Evolutionary conservation across 2,329 filamentous ascomycete species (phyloP).

Genomic region (Fusarium sp.): DNA sequence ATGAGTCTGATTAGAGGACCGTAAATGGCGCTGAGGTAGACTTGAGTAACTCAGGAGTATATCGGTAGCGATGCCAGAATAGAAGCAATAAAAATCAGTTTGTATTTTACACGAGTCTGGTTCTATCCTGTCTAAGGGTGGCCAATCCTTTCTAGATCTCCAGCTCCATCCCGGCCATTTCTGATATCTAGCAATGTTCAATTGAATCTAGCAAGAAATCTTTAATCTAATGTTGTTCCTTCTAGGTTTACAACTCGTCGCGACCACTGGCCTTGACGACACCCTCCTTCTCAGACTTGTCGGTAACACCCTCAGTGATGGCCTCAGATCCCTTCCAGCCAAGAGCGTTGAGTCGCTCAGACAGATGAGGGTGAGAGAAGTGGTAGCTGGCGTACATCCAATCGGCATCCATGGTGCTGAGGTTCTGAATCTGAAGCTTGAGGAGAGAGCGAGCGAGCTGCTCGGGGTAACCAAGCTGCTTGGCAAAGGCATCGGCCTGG

Average conservation of each 20-base stretch:
- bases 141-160: slow-evolving; percentile 20
- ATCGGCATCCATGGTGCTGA: slow-evolving; percentile 98
- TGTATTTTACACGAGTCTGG: slow-evolving; percentile 40
- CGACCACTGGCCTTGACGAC: slow-evolving; percentile 78
- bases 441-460: slow-evolving; percentile 90
- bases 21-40: slow-evolving; percentile 24
- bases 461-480: slow-evolving; percentile 82
- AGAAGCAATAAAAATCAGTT: slow-evolving; percentile 14
- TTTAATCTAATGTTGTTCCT: slow-evolving; percentile 12
- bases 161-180: slow-evolving; percentile 17
- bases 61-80: slow-evolving; percentile 39
- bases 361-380: slow-evolving; percentile 96
- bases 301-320: slow-evolving; percentile 53
- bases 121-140: slow-evolving; percentile 27
- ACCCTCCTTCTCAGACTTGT: slow-evolving; percentile 54
- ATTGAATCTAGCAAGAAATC: neutral
- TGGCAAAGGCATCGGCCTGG: slow-evolving; percentile 92
- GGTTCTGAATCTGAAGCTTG: slow-evolving; percentile 97
- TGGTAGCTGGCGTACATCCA: slow-evolving; percentile 99
- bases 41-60: slow-evolving; percentile 26
- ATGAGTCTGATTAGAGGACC: slow-evolving; percentile 43
- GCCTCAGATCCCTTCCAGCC: slow-evolving; percentile 79
- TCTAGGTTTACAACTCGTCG: slow-evolving; percentile 70
- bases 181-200: slow-evolving; percentile 1
- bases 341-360: slow-evolving; percentile 90